Evolutionary conservation across 192 early-diverging fungal species (phyloP).

Genomic region (Dissophora globulifera): DNA sequence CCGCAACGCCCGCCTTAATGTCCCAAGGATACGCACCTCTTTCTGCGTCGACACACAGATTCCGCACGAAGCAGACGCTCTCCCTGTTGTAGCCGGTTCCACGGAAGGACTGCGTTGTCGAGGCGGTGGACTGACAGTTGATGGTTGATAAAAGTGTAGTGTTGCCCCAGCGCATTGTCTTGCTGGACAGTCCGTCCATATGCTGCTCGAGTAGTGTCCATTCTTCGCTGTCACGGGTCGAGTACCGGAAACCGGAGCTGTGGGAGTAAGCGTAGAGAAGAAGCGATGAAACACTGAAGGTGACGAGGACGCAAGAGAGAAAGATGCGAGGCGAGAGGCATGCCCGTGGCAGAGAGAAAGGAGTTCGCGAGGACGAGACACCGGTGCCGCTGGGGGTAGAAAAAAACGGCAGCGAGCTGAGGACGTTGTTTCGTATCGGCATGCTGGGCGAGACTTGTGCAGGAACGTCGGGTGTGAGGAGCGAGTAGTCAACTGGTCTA

Average conservation of each 20-base stretch:
- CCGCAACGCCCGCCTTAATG: too few relatives aligned
- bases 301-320: slow-evolving; percentile 31
- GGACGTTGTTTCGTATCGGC: slow-evolving; percentile 19
- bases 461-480: too few relatives aligned
- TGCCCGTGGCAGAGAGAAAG: slow-evolving; percentile 27
- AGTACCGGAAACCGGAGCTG: neutral
- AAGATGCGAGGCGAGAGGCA: slow-evolving; percentile 50
- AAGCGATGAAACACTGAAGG: slow-evolving; percentile 35
- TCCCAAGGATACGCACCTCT: slow-evolving; percentile 38
- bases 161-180: slow-evolving; percentile 30
- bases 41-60: slow-evolving; percentile 45
- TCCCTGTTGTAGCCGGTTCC: slow-evolving; percentile 28
- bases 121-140: slow-evolving; percentile 14
- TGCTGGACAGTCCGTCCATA: neutral
- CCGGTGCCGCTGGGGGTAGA: slow-evolving; percentile 4
- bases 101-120: neutral
- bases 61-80: slow-evolving; percentile 37
- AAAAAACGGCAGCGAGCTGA: slow-evolving; percentile 29
- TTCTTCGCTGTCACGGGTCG: slow-evolving; percentile 22
- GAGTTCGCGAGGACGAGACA: neutral
- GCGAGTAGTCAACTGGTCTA: too few relatives aligned
- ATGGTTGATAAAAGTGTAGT: slow-evolving; percentile 14
- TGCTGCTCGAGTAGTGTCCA: slow-evolving; percentile 30
- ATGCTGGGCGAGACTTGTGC: too few relatives aligned
- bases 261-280: slow-evolving; percentile 31